phyloP scores from a whole-genome alignment of 2,329 filamentous ascomycete genomes.

The Cordyceps cicadae region DNA sequence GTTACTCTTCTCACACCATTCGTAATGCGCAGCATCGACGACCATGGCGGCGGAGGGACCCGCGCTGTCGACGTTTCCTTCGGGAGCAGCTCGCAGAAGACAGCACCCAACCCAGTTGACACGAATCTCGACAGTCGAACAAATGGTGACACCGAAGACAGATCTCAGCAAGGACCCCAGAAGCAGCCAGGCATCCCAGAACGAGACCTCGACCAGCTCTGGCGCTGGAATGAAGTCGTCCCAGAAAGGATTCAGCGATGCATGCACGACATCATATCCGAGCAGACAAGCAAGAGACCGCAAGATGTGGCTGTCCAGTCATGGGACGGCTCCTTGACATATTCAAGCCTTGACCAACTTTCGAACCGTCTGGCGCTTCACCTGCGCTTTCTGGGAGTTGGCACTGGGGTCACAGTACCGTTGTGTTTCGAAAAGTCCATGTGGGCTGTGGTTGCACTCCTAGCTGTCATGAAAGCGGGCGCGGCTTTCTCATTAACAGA shows the following conservation, averaged over 20 bases:
- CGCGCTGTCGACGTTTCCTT: slow-evolving; percentile 10
- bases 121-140: not conserved
- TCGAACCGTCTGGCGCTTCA: slow-evolving; percentile 34
- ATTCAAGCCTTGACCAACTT: slow-evolving; percentile 33
- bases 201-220: slow-evolving; percentile 36
- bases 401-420: slow-evolving; percentile 34
- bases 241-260: slow-evolving; percentile 32
- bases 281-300: slow-evolving; percentile 29
- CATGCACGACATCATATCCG: slow-evolving; percentile 39
- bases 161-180: not conserved
- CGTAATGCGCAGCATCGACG: slow-evolving; percentile 19
- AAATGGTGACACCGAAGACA: not conserved
- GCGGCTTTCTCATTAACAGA: slow-evolving; percentile 40
- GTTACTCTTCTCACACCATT: slow-evolving; percentile 3
- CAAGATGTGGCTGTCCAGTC: slow-evolving; percentile 37
- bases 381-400: slow-evolving; percentile 29
- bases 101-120: slow-evolving; percentile 2
- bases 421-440: slow-evolving; percentile 43
- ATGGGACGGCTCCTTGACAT: slow-evolving; percentile 42
- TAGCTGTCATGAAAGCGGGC: slow-evolving; percentile 42
- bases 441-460: slow-evolving; percentile 37
- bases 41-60: slow-evolving; percentile 15
- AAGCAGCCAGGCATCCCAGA: slow-evolving; percentile 13
- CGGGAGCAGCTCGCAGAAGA: slow-evolving; percentile 7
- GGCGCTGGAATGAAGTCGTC: slow-evolving; percentile 37